Evolutionary conservation across 148 eudicot genomes (phyloP).

Genomic region (Vaccinium myrtillus): DNA sequence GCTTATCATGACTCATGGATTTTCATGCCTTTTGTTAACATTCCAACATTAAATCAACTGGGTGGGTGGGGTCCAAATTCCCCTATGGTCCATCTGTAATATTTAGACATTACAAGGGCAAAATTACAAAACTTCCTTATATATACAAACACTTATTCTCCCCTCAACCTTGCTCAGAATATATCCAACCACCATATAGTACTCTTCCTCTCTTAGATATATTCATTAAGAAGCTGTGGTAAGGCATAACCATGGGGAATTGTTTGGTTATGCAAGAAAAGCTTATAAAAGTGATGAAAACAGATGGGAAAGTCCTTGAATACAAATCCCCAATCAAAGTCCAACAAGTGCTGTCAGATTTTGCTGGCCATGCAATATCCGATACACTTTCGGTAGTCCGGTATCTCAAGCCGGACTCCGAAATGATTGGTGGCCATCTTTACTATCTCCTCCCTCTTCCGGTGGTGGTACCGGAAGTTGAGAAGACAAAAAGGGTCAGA

Average conservation of each 20-base stretch:
- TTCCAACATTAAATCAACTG: conserved; percentile 19
- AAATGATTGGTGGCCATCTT: conserved; percentile 32
- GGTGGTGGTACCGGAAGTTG: background rate
- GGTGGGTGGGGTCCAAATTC: conserved; percentile 29
- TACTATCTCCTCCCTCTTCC: conserved; percentile 48
- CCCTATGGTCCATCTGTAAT: conserved; percentile 21
- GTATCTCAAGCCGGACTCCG: conserved; percentile 31
- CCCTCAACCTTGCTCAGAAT: conserved; percentile 14
- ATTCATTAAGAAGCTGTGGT: background rate
- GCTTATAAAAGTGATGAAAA: conserved; percentile 31
- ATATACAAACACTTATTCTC: conserved; percentile 25
- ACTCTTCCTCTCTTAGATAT: background rate
- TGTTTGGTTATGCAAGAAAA: conserved; percentile 49
- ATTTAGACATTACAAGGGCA: conserved; percentile 23
- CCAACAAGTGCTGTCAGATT: conserved; percentile 40
- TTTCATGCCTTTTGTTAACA: background rate
- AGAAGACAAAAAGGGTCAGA: conserved; percentile 31
- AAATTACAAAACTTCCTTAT: conserved; percentile 7
- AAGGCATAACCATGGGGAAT: conserved; percentile 49
- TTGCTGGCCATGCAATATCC: conserved; percentile 40
- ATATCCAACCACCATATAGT: background rate
- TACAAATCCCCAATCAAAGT: conserved; percentile 43
- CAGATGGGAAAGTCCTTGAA: conserved; percentile 46
- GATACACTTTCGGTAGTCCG: conserved; percentile 26
- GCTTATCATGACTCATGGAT: background rate